Evolutionary conservation across 257 asterid species (phyloP), one percentile per base, ranked within the genome.

Genomic region (Solanum lycopersicoides): DNA sequence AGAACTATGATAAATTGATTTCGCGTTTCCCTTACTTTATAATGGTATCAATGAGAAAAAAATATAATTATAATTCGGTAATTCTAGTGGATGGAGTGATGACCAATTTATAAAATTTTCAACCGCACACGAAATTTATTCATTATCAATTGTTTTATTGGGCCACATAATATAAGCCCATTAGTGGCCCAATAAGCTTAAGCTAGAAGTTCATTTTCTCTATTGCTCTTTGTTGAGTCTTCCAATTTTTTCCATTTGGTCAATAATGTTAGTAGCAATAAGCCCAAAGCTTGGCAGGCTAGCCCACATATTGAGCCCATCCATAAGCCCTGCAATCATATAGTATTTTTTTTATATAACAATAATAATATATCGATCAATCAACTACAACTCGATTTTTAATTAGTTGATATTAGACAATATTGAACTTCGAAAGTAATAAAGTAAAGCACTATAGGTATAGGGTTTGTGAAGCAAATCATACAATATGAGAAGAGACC

Each of bases 241-340:
- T 89, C 94, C 30, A 93, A 39, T 87, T 90, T 91, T 53, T 87
- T 83, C 98, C 98, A 95, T 84, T 89, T 95, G 1, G 90, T 90
- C 42, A 93, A 91, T 80, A 88, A 86, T 4, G 98, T 89, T 9
- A 96, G 95, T 83, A 94, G 69, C 83, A 88, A 60, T 32, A 94
- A 90, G 20, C 98, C 94, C 30, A 86, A 71, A 44, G 91, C 90
- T 86, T 94, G 98, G 83, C 88, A 89, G 25, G 88, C 75, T 12
- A 95, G 87, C 2, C 98, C 98, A 88, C 98, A 92, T 42, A 92
- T 95, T 28, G 93, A 63, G 28, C 97, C 98, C 39, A 89, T 92
- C 98, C 98, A 95, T 28, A 95, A 86, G 12, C 98, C 98, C 98
- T 93, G 91, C 56, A 7, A 69, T 71, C n/a, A 69, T 32, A 69